These are phyloP conservation scores for Colletotrichum abscissum DNA, from an alignment of 2,329 filamentous ascomycete genomes.

Conservation along the genomic window DNA sequence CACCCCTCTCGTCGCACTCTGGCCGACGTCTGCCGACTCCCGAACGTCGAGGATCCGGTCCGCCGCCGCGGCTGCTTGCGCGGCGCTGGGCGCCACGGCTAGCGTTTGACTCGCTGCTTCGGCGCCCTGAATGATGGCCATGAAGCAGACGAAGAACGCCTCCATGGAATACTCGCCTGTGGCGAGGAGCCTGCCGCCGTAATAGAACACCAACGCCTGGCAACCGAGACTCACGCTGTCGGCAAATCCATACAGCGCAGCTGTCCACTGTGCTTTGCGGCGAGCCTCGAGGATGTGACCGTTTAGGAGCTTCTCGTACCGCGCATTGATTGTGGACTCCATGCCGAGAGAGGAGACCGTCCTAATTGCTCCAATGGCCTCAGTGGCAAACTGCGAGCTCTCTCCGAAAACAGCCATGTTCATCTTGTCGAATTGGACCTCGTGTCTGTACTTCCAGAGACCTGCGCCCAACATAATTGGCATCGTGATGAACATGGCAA, in stretches of 20 bases:
- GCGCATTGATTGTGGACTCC: conserved; percentile 63
- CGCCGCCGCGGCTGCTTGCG: conserved; percentile 68
- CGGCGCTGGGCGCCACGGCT: conserved; percentile 73
- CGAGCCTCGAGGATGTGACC: conserved; percentile 47
- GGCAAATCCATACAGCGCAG: conserved; percentile 47
- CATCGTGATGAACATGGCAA: conserved; percentile 49
- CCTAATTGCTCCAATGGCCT: conserved; percentile 71
- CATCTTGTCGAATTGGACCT: conserved; percentile 66
- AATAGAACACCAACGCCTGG: conserved; percentile 69
- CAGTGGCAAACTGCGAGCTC: conserved; percentile 71
- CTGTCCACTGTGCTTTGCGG: conserved; percentile 46
- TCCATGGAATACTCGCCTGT: conserved; percentile 47
- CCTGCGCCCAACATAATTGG: conserved; percentile 49
- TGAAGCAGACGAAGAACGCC: conserved; percentile 70
- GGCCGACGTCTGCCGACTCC: conserved; percentile 51
- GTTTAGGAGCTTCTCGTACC: conserved; percentile 49
- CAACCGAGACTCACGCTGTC: conserved; percentile 49
- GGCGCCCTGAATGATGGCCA: conserved; percentile 74
- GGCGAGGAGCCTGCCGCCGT: conserved; percentile 41
- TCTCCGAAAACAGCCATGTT: conserved; percentile 68
- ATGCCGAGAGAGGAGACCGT: conserved; percentile 71
- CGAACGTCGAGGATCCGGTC: conserved; percentile 69
- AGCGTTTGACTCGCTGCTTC: conserved; percentile 76
- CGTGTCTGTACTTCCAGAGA: conserved; percentile 55
- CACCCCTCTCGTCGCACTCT: conserved; percentile 40